Evolutionary conservation across 345 rosid genomes (phyloP), one percentile per base, ranked within the genome.

Genomic region (Clarkia xantiana): DNA sequence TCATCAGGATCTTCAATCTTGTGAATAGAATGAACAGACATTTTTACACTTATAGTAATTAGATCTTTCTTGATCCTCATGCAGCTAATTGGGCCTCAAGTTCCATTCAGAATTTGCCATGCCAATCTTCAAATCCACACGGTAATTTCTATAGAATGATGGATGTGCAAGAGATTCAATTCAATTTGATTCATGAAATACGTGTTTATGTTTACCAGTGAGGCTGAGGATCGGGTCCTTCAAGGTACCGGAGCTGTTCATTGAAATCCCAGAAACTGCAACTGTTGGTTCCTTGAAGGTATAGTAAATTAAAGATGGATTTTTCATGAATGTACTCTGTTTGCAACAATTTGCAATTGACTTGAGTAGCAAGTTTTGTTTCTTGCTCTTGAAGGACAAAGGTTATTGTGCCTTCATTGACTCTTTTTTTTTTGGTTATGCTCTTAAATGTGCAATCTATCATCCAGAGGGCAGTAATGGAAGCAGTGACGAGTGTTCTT

Each of bases 251-350:
- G 96, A 93, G 76, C 89, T 87, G 59, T 69, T 71, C 22, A 58
- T 93, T 54, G 95, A 87, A 69, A 82, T 87, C 55, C 89, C 99
- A 38, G 82, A 84, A 69, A 78, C 72, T 40, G 76, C 82, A 18
- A 87, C 96, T 18, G 71, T 87, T 49, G 87, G 88, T 57, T 87
- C 90, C 6, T 67, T 93, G 53, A 87, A 93, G 96, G 99, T 93
- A 67, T 44, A 29, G 8, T 29, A 29, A 3, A 29, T 7, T 5
- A 5, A 23, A 6, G 6, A 2, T 2, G 29, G 36, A 2, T 29
- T 29, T 29, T 29, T 29, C 36, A 29, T 29, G 36, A 29, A 29
- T 29, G 36, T 29, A 29, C 36, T 3, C 9, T 29, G 36, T 29
- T 29, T 3, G 36, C 36, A 29, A 29, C 9, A 29, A 29, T 29